These are phyloP conservation scores for Oryza officinalis DNA, from an alignment of 176 grass and related monocot genomes.

Conservation along the genomic window DNA sequence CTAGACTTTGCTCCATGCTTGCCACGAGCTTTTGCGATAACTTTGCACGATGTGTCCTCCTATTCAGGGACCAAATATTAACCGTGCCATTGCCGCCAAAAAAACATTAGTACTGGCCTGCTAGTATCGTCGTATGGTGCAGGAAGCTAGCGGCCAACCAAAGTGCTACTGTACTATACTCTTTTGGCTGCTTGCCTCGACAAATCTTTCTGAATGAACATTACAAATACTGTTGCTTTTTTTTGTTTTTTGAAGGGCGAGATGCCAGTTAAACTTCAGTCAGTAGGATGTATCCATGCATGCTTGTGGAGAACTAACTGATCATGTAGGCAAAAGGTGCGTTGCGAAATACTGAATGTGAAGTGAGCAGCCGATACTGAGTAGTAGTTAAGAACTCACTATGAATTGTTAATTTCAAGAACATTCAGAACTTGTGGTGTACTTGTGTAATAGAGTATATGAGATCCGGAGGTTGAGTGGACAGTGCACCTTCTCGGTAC, in stretches of 20 bases:
- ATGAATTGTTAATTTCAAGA: background rate
- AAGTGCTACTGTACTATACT: background rate
- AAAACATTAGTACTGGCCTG: background rate
- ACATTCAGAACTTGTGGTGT: background rate
- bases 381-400: background rate
- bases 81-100: slow-evolving; percentile 30
- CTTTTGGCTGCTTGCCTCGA: background rate
- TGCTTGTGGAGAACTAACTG: too few species aligned
- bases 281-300: too few species aligned
- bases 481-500: background rate
- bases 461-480: too few species aligned
- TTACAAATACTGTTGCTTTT: background rate
- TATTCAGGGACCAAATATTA: slow-evolving; percentile 15
- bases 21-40: slow-evolving; percentile 25
- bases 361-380: background rate
- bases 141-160: background rate
- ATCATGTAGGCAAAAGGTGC: too few species aligned
- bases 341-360: too few species aligned
- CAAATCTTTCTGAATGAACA: background rate
- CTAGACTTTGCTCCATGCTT: background rate
- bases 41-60: slow-evolving; percentile 28
- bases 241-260: background rate
- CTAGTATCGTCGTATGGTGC: background rate
- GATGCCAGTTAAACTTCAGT: background rate
- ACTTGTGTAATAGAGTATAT: too few species aligned